Conservation (phyloP, 345 rosid species). For the Eucalyptus microcorys region DNA sequence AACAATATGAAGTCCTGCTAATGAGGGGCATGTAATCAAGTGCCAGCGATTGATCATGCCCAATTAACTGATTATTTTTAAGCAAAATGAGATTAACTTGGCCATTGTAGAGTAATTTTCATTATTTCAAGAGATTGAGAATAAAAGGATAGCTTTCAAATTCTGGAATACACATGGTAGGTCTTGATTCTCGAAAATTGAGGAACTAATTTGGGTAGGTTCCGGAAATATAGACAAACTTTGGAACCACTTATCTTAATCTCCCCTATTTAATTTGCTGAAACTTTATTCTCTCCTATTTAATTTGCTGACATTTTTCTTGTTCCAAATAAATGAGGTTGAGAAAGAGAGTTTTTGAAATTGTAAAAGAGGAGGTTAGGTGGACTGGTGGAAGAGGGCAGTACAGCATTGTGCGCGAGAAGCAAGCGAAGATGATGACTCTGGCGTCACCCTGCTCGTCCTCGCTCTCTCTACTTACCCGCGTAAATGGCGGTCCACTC, state of each 20-base stretch:
- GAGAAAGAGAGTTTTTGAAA: neutral
- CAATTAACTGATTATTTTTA: too few species aligned
- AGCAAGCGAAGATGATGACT: slow-evolving; percentile 12
- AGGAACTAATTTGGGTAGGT: too few species aligned
- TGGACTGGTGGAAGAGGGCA: neutral
- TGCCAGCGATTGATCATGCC: rapidly evolving
- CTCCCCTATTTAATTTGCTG: neutral
- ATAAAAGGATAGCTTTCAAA: too few species aligned
- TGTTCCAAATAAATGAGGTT: neutral
- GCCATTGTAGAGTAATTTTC: too few species aligned
- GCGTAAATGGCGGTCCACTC: neutral
- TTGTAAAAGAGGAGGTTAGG: neutral
- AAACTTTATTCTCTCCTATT: neutral
- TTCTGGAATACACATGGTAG: rapidly evolving
- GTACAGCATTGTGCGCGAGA: neutral
- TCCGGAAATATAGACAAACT: too few species aligned
- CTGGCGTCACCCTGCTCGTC: neutral
- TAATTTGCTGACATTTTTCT: neutral
- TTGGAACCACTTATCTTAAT: rapidly evolving
- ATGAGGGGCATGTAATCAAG: neutral
- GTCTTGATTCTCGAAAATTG: too few species aligned
- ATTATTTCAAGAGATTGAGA: too few species aligned
- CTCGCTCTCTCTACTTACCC: neutral
- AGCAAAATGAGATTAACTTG: neutral
- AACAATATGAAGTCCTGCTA: neutral